Percentiles rank a stretch among this genome's conserved stretches.
These are phyloP conservation scores for Telfairia occidentalis DNA, from an alignment of 331 rosid genomes.

Conservation along the genomic window DNA sequence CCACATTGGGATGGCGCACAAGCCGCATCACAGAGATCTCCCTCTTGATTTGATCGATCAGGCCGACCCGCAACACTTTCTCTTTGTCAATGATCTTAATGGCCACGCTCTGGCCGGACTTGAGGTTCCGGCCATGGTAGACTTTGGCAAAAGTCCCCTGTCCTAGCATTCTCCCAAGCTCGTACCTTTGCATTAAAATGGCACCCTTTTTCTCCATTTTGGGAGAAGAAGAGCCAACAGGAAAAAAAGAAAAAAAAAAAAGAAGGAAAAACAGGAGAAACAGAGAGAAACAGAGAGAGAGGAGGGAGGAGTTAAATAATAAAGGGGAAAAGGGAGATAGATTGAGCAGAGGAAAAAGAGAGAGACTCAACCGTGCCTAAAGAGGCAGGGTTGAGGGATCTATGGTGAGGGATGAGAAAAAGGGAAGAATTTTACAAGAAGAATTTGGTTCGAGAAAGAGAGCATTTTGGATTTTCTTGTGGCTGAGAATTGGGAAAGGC, in stretches of 20 bases:
- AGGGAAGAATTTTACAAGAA: not conserved
- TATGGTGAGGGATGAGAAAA: not conserved
- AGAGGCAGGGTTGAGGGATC: not conserved
- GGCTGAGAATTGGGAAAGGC: not conserved
- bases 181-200: constrained; percentile 24
- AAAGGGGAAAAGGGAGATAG: too few relatives aligned
- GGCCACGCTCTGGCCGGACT: constrained; percentile 41
- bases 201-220: constrained; percentile 4
- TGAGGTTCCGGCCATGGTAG: constrained; percentile 40
- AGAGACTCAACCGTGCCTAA: not conserved
- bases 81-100: constrained; percentile 52
- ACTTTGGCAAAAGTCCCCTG: constrained; percentile 67
- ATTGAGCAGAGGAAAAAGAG: too few relatives aligned
- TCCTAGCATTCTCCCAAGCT: constrained; percentile 51
- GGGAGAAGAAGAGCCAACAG: not conserved
- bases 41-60: constrained; percentile 54
- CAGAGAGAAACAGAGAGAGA: not conserved
- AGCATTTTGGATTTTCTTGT: not conserved
- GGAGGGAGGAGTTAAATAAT: not conserved
- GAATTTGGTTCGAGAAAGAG: not conserved
- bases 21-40: constrained; percentile 57
- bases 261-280: not conserved
- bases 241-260: too few relatives aligned
- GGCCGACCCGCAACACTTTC: constrained; percentile 27
- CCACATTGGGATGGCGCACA: constrained; percentile 51